Evolutionary conservation across 495 filamentous ascomycete species (phyloP).

Genomic region (Penicillium paradoxum): DNA sequence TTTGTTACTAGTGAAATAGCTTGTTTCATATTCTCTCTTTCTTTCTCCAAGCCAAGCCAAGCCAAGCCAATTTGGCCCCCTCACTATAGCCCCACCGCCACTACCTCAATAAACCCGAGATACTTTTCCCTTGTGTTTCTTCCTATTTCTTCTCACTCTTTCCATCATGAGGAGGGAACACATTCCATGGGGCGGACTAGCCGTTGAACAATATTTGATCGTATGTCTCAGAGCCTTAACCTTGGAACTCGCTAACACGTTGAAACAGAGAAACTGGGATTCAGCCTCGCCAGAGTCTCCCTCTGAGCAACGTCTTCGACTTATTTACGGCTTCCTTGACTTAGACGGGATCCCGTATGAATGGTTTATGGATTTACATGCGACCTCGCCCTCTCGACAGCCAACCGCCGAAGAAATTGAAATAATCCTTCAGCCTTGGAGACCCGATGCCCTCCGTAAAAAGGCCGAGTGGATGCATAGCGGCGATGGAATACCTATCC

Average conservation of each 20-base stretch:
- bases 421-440: neutral
- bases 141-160: neutral
- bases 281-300: neutral
- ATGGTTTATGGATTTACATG: neutral
- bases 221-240: neutral
- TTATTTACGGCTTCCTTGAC: neutral
- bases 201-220: constrained; percentile 1
- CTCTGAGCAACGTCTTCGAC: neutral
- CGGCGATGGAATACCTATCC: neutral
- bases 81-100: constrained; percentile 1
- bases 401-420: constrained; percentile 1
- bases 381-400: neutral
- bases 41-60: too few species aligned
- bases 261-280: neutral
- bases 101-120: constrained; percentile 2
- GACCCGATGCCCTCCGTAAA: neutral
- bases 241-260: constrained; percentile 3
- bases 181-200: neutral
- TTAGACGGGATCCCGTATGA: neutral
- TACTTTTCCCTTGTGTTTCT: constrained; percentile 2
- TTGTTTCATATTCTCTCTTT: too few species aligned
- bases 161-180: neutral
- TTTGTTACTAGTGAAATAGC: too few species aligned
- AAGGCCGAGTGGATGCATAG: neutral
- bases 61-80: constrained; percentile 1